These are phyloP conservation scores for Paraphaeosphaeria minitans DNA, from an alignment of 2,329 filamentous ascomycete species.

Conservation along the genomic window DNA sequence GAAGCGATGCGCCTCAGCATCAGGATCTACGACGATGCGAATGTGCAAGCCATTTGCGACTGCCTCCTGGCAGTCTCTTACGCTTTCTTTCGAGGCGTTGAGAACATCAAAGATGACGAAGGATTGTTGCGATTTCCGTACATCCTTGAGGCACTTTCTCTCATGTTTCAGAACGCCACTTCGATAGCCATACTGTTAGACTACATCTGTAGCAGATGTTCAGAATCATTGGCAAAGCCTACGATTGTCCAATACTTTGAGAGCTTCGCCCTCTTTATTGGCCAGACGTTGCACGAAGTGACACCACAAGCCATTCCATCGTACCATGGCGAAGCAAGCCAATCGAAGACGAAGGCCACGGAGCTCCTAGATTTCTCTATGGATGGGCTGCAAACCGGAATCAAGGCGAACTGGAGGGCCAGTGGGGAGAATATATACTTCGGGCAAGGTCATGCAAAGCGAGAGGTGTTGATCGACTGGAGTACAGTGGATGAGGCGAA, in stretches of 20 bases:
- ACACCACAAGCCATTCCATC: constrained; percentile 21
- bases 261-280: constrained; percentile 45
- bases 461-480: constrained; percentile 51
- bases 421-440: constrained; percentile 50
- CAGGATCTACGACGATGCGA: constrained; percentile 48
- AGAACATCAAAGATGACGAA: constrained; percentile 41
- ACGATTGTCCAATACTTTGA: constrained; percentile 47
- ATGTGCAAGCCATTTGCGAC: constrained; percentile 42
- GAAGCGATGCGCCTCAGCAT: constrained; percentile 53
- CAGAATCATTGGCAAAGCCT: constrained; percentile 21
- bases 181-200: constrained; percentile 52
- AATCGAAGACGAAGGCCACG: constrained; percentile 2
- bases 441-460: constrained; percentile 50
- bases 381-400: constrained; percentile 51
- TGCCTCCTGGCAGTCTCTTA: constrained; percentile 49
- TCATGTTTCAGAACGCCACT: constrained; percentile 50
- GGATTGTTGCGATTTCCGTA: constrained; percentile 46
- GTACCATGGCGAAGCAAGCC: constrained; percentile 18
- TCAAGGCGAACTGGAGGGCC: constrained; percentile 55
- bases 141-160: constrained; percentile 46
- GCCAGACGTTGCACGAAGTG: constrained; percentile 29
- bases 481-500: constrained; percentile 36
- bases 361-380: constrained; percentile 36
- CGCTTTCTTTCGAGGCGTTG: constrained; percentile 45
- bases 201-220: constrained; percentile 52